Conservation (phyloP, 164 flowering plant species). For the Paratinospora sagittata region DNA sequence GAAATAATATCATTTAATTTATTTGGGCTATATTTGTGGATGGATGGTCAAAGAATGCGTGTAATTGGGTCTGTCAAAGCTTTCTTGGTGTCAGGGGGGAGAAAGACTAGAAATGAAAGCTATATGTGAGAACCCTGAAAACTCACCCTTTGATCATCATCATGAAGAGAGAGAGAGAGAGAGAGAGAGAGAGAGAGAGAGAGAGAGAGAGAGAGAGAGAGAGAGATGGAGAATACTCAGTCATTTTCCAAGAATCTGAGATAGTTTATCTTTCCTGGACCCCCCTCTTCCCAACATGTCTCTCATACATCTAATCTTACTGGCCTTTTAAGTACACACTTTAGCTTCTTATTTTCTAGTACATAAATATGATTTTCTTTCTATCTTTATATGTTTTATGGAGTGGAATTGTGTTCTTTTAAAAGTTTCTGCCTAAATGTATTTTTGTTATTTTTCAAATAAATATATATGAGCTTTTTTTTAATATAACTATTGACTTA, state of each 20-base stretch:
- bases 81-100: conserved; percentile 37
- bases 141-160: conserved; percentile 40
- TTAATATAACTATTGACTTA: too few relatives aligned
- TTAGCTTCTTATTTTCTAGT: not conserved
- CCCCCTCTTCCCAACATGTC: not conserved
- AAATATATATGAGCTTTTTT: too few relatives aligned
- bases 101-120: conserved; percentile 30
- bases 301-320: conserved; percentile 2
- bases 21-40: not conserved
- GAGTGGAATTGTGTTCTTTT: too few relatives aligned
- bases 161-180: conserved; percentile 1
- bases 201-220: conserved; percentile 13
- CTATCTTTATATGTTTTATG: too few relatives aligned
- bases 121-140: conserved; percentile 19
- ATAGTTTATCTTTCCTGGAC: conserved; percentile 14
- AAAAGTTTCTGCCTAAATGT: too few relatives aligned
- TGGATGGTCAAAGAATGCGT: conserved; percentile 20
- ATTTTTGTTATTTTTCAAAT: too few relatives aligned
- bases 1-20: not conserved
- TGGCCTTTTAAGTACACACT: not conserved
- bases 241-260: conserved; percentile 15
- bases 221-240: too few relatives aligned
- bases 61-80: conserved; percentile 11
- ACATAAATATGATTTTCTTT: too few relatives aligned
- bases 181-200: conserved; percentile 5